Percentiles rank a stretch among this genome's conserved stretches.
Evolutionary conservation across 345 rosid genomes (phyloP).

Genomic region (Laguncularia racemosa): DNA sequence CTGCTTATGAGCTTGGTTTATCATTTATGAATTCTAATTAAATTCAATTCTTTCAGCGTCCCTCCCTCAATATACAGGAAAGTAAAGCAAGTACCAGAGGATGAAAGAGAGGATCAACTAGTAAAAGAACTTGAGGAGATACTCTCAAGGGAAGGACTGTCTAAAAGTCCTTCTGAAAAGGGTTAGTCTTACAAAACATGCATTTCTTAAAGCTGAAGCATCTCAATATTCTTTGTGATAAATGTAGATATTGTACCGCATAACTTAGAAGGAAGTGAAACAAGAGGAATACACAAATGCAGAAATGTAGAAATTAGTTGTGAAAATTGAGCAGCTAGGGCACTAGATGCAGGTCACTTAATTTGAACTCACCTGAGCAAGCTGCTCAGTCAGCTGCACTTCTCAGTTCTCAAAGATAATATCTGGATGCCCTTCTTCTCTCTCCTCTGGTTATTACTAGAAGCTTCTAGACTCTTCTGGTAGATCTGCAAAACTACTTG

Average conservation of each 20-base stretch:
- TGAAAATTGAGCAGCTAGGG: too few relatives aligned
- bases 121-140: conserved; percentile 77
- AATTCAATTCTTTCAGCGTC: conserved; percentile 37
- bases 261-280: too few relatives aligned
- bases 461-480: too few relatives aligned
- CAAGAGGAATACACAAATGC: too few relatives aligned
- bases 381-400: too few relatives aligned
- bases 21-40: conserved; percentile 7
- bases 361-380: too few relatives aligned
- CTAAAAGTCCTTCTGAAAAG: conserved; percentile 74
- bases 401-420: too few relatives aligned
- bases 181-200: conserved; percentile 27
- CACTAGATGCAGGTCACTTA: too few relatives aligned
- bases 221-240: not conserved
- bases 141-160: conserved; percentile 84
- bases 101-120: conserved; percentile 65
- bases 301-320: too few relatives aligned
- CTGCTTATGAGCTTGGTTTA: conserved; percentile 5
- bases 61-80: conserved; percentile 77
- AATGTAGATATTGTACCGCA: not conserved
- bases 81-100: conserved; percentile 80
- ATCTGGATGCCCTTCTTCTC: too few relatives aligned
- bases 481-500: too few relatives aligned
- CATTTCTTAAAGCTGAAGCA: conserved; percentile 7
- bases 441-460: too few relatives aligned